Percentiles rank a stretch among this genome's conserved stretches.
phyloP scores from a whole-genome alignment of 306 rosid genomes.

The Cicer judaicum region DNA sequence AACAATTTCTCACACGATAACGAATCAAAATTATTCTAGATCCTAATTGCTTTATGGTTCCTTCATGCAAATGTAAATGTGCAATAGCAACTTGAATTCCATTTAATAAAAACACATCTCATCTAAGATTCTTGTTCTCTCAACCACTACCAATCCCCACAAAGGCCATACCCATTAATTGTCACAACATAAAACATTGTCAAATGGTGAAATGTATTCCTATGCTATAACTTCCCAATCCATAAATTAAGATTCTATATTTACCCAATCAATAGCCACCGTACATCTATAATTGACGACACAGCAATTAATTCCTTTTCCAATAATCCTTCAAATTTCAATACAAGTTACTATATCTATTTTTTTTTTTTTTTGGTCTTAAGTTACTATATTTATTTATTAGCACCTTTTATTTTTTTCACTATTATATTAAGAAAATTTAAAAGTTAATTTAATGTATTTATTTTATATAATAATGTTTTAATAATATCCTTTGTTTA shows the following conservation, averaged over 20 bases:
- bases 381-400: too few species aligned
- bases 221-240: neutral
- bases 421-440: too few species aligned
- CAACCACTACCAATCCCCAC: slow-evolving; percentile 24
- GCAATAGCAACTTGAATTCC: neutral
- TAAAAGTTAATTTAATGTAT: too few species aligned
- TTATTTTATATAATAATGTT: too few species aligned
- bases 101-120: slow-evolving; percentile 1
- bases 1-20: too few species aligned
- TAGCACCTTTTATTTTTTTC: neutral
- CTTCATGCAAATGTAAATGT: neutral
- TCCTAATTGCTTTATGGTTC: neutral
- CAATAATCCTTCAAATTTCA: too few species aligned
- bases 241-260: neutral
- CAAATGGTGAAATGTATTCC: neutral
- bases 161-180: neutral
- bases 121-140: neutral
- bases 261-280: neutral
- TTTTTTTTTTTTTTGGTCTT: too few species aligned
- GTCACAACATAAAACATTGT: slow-evolving; percentile 3
- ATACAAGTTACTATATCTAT: too few species aligned
- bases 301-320: neutral
- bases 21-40: too few species aligned
- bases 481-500: too few species aligned
- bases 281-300: neutral